These are phyloP conservation scores for Lyophyllum semitale DNA, from an alignment of 768 basidiomycete genomes.

Conservation along the genomic window DNA sequence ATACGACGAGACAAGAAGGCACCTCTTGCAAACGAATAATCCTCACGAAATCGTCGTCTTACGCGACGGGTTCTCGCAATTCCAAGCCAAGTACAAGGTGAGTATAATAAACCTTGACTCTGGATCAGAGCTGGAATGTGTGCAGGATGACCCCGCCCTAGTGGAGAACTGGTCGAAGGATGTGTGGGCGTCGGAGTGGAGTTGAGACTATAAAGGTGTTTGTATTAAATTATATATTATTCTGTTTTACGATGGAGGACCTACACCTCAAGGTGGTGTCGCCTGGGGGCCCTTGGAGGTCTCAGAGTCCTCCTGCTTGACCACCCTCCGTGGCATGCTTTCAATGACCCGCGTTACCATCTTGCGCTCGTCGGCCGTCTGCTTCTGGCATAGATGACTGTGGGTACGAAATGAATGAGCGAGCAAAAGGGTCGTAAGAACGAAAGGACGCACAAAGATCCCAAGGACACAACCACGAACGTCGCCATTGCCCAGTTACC, in stretches of 20 bases:
- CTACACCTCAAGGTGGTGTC: neutral
- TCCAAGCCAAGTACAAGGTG: constrained; percentile 72
- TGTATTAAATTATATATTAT: neutral
- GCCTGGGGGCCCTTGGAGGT: constrained; percentile 8
- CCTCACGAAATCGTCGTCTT: constrained; percentile 65
- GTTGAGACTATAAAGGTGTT: constrained; percentile 11
- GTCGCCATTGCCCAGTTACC: constrained; percentile 82
- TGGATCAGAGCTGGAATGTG: neutral
- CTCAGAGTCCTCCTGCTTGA: constrained; percentile 39
- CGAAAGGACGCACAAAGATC: constrained; percentile 59
- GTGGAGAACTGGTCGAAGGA: constrained; percentile 79
- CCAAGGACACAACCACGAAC: constrained; percentile 65
- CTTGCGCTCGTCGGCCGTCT: constrained; percentile 53
- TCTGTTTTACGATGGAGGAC: neutral
- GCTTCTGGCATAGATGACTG: constrained; percentile 68
- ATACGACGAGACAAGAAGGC: constrained; percentile 63
- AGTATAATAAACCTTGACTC: neutral
- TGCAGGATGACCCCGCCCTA: constrained; percentile 61
- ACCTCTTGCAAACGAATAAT: constrained; percentile 45
- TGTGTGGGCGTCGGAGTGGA: constrained; percentile 56
- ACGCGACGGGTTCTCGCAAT: constrained; percentile 70
- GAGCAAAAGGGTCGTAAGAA: constrained; percentile 4
- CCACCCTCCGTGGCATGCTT: constrained; percentile 55
- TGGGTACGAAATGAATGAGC: constrained; percentile 3
- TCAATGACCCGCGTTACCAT: constrained; percentile 61